A percentile compares a stretch with the other conserved stretches of the same genome.
Evolutionary conservation across 208 protist genomes (phyloP).

Genomic region (Trypanosoma avium): DNA sequence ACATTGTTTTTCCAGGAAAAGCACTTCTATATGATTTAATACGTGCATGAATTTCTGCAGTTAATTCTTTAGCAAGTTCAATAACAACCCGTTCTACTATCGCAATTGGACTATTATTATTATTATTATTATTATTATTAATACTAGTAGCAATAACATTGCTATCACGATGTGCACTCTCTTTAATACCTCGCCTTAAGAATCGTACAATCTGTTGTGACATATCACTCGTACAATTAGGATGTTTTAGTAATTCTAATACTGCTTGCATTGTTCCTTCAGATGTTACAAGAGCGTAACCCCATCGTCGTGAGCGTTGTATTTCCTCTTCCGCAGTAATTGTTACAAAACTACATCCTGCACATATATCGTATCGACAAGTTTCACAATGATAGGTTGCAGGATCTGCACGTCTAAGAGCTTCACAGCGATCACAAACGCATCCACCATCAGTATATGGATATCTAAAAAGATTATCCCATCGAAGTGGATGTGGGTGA

Average conservation of each 20-base stretch:
- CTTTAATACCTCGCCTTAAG: constrained; percentile 46
- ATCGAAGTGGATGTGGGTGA: constrained; percentile 66
- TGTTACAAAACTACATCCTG: constrained; percentile 54
- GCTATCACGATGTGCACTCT: constrained; percentile 52
- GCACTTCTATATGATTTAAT: constrained; percentile 23
- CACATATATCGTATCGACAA: constrained; percentile 75
- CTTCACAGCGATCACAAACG: constrained; percentile 53
- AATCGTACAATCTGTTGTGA: constrained; percentile 38
- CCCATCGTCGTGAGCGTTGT: constrained; percentile 39
- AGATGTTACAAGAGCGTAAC: constrained; percentile 36
- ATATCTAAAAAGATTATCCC: constrained; percentile 44
- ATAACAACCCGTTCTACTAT: constrained; percentile 24
- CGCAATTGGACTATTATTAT: constrained; percentile 9
- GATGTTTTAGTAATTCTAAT: constrained; percentile 48
- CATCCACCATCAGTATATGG: constrained; percentile 50
- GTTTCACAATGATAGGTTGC: constrained; percentile 65
- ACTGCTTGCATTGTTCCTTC: constrained; percentile 38
- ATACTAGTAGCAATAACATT: too few species aligned
- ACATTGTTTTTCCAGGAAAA: constrained; percentile 6
- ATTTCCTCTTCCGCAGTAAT: constrained; percentile 40
- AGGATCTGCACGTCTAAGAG: constrained; percentile 6
- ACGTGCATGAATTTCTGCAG: constrained; percentile 25
- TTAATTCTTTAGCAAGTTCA: constrained; percentile 17
- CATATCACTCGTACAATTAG: constrained; percentile 42
- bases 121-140: too few species aligned